Conservation (phyloP, 129 eudicot genomes). For the Saussurea involucrata region DNA sequence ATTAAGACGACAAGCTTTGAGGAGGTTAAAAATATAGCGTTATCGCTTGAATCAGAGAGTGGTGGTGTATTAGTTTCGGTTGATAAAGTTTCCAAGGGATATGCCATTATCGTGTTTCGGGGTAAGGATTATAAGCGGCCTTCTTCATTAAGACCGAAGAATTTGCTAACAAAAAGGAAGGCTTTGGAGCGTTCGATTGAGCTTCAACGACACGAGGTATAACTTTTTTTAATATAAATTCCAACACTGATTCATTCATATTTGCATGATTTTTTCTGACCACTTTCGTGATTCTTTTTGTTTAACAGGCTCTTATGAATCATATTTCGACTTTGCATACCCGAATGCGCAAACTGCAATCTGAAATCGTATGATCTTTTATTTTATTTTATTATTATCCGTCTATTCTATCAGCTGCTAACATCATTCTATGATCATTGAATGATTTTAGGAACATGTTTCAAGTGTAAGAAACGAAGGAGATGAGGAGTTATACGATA, state of each 20-base stretch:
- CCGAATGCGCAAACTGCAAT: slow-evolving; percentile 59
- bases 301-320: slow-evolving; percentile 69
- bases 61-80: slow-evolving; percentile 90
- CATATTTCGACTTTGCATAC: slow-evolving; percentile 63
- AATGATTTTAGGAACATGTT: slow-evolving; percentile 69
- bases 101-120: slow-evolving; percentile 74
- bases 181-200: slow-evolving; percentile 96
- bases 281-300: slow-evolving; percentile 8
- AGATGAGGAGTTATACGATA: slow-evolving; percentile 53
- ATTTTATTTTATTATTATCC: background rate
- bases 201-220: slow-evolving; percentile 92
- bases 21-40: slow-evolving; percentile 69
- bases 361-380: slow-evolving; percentile 65
- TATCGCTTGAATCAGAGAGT: slow-evolving; percentile 96
- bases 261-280: background rate
- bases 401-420: background rate
- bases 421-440: background rate
- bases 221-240: background rate
- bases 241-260: background rate
- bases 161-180: slow-evolving; percentile 80
- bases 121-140: slow-evolving; percentile 83
- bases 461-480: slow-evolving; percentile 45
- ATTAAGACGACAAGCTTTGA: slow-evolving; percentile 61
- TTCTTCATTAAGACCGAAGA: slow-evolving; percentile 67
- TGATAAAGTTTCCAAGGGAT: slow-evolving; percentile 88